Percentiles rank a stretch among this genome's conserved stretches.
These are phyloP conservation scores for Neofusicoccum sp. DNA, from an alignment of 2,329 filamentous ascomycete genomes.

Conservation along the genomic window DNA sequence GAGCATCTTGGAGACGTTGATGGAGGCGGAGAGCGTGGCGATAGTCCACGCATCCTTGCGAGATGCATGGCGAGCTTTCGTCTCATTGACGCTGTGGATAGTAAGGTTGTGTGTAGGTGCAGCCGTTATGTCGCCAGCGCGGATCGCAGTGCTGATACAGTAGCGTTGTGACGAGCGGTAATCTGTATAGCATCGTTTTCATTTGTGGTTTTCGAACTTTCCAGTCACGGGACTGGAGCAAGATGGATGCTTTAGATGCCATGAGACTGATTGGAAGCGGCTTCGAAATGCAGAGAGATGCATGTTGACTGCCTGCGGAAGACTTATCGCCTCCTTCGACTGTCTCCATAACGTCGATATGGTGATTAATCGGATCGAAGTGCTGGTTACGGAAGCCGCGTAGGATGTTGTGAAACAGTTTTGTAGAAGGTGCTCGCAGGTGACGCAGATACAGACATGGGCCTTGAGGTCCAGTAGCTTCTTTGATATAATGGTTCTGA, in stretches of 20 bases:
- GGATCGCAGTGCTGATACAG: conserved; percentile 22
- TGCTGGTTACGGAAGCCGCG: conserved; percentile 38
- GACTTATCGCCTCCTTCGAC: not conserved
- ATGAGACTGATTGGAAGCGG: not conserved
- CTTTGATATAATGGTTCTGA: not conserved
- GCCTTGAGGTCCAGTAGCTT: not conserved
- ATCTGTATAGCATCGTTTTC: not conserved
- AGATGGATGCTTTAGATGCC: not conserved
- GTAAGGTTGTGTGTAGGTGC: not conserved
- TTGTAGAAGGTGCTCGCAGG: not conserved
- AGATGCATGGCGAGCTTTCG: not conserved
- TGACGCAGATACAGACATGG: not conserved
- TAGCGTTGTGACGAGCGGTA: not conserved
- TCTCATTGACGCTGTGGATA: not conserved
- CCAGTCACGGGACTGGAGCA: not conserved
- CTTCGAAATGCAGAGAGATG: not conserved
- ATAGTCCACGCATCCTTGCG: not conserved
- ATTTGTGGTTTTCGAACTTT: not conserved
- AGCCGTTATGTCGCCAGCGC: conserved; percentile 30
- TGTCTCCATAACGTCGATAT: not conserved
- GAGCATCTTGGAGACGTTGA: not conserved
- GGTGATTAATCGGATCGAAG: conserved; percentile 36
- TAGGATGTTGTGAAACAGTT: conserved; percentile 29
- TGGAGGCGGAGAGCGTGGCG: not conserved
- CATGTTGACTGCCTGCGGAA: not conserved